Conservation (phyloP, 306 rosid genomes). For the Dryas octopetala region DNA sequence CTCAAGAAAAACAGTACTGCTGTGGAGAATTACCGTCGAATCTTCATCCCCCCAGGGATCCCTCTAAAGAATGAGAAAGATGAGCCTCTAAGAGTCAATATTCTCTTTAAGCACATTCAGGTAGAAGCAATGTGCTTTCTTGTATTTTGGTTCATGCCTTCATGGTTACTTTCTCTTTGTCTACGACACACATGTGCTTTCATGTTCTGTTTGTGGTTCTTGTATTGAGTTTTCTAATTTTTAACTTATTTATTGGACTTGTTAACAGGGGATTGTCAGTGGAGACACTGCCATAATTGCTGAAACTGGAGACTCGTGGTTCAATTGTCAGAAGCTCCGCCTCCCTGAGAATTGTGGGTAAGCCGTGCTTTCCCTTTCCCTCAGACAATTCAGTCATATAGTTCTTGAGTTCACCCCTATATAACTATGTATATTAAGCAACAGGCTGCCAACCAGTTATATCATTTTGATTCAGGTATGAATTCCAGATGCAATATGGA, state of each 20-base stretch:
- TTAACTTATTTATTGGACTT: slow-evolving; percentile 15
- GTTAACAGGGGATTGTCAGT: slow-evolving; percentile 53
- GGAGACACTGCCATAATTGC: slow-evolving; percentile 70
- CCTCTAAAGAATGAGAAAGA: slow-evolving; percentile 52
- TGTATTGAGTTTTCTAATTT: background rate
- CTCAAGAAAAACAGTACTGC: slow-evolving; percentile 62
- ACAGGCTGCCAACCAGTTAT: slow-evolving; percentile 9
- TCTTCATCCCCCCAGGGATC: slow-evolving; percentile 63
- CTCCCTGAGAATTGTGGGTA: slow-evolving; percentile 84
- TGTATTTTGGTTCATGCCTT: background rate
- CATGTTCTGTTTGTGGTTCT: background rate
- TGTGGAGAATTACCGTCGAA: slow-evolving; percentile 65
- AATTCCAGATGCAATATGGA: slow-evolving; percentile 98
- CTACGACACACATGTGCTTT: too few relatives aligned
- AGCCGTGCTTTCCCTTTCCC: slow-evolving; percentile 7
- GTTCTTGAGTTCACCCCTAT: background rate
- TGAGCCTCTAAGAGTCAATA: slow-evolving; percentile 74
- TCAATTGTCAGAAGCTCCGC: slow-evolving; percentile 83
- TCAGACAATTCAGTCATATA: background rate
- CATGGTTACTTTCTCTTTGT: too few relatives aligned
- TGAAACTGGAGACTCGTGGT: slow-evolving; percentile 94
- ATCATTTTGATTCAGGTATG: slow-evolving; percentile 55
- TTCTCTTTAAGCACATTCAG: slow-evolving; percentile 80
- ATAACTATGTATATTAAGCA: background rate
- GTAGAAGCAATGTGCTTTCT: slow-evolving; percentile 18